These are phyloP conservation scores for Arthromyces matolae DNA, from an alignment of 768 basidiomycete species.

Conservation along the genomic window DNA sequence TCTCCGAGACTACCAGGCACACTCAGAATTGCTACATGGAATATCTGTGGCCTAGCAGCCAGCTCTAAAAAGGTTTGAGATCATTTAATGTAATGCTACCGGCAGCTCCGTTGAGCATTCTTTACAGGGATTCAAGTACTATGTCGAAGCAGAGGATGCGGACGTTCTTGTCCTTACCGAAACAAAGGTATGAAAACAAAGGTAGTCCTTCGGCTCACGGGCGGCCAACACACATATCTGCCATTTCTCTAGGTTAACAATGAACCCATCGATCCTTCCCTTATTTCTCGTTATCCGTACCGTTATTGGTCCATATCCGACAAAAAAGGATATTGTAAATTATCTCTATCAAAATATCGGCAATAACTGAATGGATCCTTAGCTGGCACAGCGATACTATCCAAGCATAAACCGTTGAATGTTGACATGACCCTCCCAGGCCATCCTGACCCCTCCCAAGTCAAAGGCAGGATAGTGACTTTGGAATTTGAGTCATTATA, in stretches of 20 bases:
- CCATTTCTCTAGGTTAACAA: slow-evolving; percentile 57
- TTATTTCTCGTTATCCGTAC: slow-evolving; percentile 61
- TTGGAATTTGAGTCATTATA: slow-evolving; percentile 74
- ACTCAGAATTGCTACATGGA: slow-evolving; percentile 67
- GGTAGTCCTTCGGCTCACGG: too few relatives aligned
- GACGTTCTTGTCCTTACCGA: slow-evolving; percentile 84
- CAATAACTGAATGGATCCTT: slow-evolving; percentile 1
- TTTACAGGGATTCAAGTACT: slow-evolving; percentile 69
- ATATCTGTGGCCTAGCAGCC: slow-evolving; percentile 73
- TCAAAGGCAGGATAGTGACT: slow-evolving; percentile 78
- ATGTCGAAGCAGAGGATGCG: slow-evolving; percentile 82
- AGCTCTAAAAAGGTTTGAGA: slow-evolving; percentile 68
- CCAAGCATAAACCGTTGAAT: slow-evolving; percentile 68
- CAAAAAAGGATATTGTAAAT: slow-evolving; percentile 77
- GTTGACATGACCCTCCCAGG: slow-evolving; percentile 68
- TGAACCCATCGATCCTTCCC: slow-evolving; percentile 52
- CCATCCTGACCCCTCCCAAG: slow-evolving; percentile 57
- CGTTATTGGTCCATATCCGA: slow-evolving; percentile 72
- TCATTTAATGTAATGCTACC: background rate
- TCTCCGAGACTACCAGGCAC: slow-evolving; percentile 45
- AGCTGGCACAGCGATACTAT: slow-evolving; percentile 83
- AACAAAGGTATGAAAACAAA: slow-evolving; percentile 58
- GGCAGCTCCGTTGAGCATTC: background rate
- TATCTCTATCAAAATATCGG: background rate
- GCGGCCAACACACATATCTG: too few relatives aligned